These are phyloP conservation scores for Litsea cubeba DNA, from an alignment of 164 flowering plant species.

Conservation along the genomic window DNA sequence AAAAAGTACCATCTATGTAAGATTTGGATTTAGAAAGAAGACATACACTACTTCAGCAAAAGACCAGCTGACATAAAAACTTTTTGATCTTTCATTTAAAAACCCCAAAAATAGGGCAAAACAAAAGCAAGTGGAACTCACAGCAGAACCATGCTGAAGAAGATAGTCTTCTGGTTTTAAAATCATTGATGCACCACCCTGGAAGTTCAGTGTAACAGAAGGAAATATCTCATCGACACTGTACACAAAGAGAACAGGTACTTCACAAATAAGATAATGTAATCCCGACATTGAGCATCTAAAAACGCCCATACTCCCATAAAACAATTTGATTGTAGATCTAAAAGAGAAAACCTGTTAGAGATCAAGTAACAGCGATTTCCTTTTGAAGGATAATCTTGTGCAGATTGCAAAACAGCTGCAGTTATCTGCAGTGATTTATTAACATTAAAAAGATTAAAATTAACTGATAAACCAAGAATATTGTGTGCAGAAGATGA, in stretches of 20 bases:
- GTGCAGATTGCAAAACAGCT: conserved; percentile 45
- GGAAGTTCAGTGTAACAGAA: conserved; percentile 66
- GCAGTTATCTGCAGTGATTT: conserved; percentile 44
- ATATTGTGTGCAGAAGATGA: background rate
- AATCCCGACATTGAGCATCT: background rate
- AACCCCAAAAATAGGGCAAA: background rate
- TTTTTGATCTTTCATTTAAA: too few species aligned
- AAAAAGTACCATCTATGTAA: background rate
- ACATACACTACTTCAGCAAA: background rate
- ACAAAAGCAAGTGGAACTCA: conserved; percentile 31
- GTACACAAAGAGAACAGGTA: conserved; percentile 12
- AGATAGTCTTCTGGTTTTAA: conserved; percentile 79
- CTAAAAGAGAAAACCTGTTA: conserved; percentile 42
- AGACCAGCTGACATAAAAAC: too few species aligned
- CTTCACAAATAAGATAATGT: conserved; percentile 1
- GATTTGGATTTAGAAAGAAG: background rate
- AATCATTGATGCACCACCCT: conserved; percentile 73
- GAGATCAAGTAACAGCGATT: conserved; percentile 56
- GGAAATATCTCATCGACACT: conserved; percentile 72
- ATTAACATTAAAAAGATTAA: background rate
- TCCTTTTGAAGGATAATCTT: conserved; percentile 46
- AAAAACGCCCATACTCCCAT: background rate
- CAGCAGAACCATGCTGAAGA: conserved; percentile 41
- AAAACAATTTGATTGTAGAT: background rate
- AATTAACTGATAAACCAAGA: background rate